phyloP scores from a whole-genome alignment of 2,329 filamentous ascomycete genomes.

The Monilinia aucupariae region DNA sequence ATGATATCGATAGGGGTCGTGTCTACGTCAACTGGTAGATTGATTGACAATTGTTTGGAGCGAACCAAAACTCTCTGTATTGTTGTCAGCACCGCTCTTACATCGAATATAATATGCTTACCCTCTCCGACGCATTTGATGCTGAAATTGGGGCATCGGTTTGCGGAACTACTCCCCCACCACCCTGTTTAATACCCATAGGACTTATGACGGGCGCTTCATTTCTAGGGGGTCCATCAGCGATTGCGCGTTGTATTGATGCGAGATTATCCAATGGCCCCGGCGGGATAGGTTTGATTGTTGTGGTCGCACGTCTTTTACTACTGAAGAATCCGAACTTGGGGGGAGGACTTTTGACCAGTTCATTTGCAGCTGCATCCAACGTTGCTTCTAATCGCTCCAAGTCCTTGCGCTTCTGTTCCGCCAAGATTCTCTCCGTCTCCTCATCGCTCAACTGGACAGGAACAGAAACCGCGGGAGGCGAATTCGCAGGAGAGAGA shows the following conservation, averaged over 20 bases:
- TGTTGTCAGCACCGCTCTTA: constrained; percentile 31
- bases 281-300: constrained; percentile 18
- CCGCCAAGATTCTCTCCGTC: constrained; percentile 26
- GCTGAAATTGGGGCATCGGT: constrained; percentile 76
- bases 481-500: constrained; percentile 1
- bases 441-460: constrained; percentile 25
- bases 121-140: constrained; percentile 72
- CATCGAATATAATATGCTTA: constrained; percentile 41
- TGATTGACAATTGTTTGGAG: constrained; percentile 63
- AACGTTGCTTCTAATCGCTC: constrained; percentile 33
- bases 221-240: constrained; percentile 18
- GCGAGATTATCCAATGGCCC: background rate
- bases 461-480: constrained; percentile 7
- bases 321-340: constrained; percentile 34
- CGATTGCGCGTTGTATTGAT: constrained; percentile 11
- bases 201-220: constrained; percentile 16
- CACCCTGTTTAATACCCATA: constrained; percentile 28
- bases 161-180: constrained; percentile 41
- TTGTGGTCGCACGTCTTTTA: constrained; percentile 24
- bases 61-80: constrained; percentile 63
- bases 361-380: constrained; percentile 28
- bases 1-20: constrained; percentile 74
- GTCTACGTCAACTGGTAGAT: constrained; percentile 65
- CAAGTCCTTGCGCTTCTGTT: constrained; percentile 35
- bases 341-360: constrained; percentile 17